phyloP scores from a whole-genome alignment of 148 eudicot genomes.

The Nyssa sinensis region DNA sequence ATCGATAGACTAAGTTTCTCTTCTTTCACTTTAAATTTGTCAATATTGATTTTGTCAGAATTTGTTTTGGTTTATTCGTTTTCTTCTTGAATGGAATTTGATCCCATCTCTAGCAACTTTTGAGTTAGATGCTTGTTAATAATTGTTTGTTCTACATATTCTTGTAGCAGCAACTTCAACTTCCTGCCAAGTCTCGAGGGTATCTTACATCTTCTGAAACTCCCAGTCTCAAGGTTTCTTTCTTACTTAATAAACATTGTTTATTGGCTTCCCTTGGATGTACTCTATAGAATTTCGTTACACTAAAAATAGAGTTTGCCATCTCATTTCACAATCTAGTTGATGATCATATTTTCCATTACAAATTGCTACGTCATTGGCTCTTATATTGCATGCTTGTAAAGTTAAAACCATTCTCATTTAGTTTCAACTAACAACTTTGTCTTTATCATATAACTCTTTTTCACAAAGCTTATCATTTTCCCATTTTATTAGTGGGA shows the following conservation, averaged over 20 bases:
- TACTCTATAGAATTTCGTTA: neutral
- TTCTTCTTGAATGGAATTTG: neutral
- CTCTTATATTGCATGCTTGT: neutral
- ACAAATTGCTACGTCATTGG: neutral
- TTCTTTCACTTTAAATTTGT: neutral
- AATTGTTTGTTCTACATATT: conserved; percentile 13
- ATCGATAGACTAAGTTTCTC: neutral
- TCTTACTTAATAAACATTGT: conserved; percentile 4
- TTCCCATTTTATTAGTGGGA: too few species aligned
- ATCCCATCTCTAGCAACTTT: neutral
- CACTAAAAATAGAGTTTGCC: neutral
- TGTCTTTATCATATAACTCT: neutral
- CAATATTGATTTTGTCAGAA: neutral
- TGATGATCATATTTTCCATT: neutral
- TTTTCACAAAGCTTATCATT: too few species aligned
- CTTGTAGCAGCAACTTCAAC: conserved; percentile 55
- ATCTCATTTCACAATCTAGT: neutral
- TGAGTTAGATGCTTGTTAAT: neutral
- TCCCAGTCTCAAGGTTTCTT: conserved; percentile 46
- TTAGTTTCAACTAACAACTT: neutral
- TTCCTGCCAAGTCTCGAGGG: conserved; percentile 38
- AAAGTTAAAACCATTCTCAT: neutral
- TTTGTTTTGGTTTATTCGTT: neutral
- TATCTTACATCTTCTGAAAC: conserved; percentile 35
- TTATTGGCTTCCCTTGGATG: neutral